A percentile compares a stretch with the other conserved stretches of the same genome.
These are phyloP conservation scores for Camellia japonica DNA, from an alignment of 148 eudicot genomes.

Conservation along the genomic window DNA sequence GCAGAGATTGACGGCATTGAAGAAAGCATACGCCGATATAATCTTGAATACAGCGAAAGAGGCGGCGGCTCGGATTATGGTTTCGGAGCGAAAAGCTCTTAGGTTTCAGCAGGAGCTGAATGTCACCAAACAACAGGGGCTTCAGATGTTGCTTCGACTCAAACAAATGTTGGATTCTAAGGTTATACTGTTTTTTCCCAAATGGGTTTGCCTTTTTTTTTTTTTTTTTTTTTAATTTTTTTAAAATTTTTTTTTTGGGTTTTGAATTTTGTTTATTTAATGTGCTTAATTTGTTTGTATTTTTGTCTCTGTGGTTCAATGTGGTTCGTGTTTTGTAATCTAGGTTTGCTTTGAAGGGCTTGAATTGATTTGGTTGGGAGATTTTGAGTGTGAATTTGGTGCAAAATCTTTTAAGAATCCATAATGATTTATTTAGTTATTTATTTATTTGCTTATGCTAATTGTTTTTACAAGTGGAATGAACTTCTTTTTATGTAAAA, in stretches of 20 bases:
- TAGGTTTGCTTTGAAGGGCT: constrained; percentile 5
- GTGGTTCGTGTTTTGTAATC: constrained; percentile 9
- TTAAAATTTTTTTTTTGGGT: background rate
- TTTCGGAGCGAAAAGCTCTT: constrained; percentile 53
- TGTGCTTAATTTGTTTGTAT: background rate
- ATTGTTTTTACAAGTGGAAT: background rate
- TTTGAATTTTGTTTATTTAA: background rate
- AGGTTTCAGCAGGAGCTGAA: constrained; percentile 47
- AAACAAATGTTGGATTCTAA: constrained; percentile 66
- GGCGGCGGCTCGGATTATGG: constrained; percentile 68
- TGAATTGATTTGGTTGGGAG: background rate
- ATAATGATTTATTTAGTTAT: background rate
- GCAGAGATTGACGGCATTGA: constrained; percentile 58
- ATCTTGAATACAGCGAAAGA: constrained; percentile 69
- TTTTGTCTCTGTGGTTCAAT: background rate
- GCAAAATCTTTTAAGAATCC: background rate
- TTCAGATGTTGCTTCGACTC: constrained; percentile 52
- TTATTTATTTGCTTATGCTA: background rate
- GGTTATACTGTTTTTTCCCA: constrained; percentile 27
- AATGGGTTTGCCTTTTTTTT: constrained; percentile 15
- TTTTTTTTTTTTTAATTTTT: background rate
- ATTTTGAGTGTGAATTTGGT: background rate
- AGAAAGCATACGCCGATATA: constrained; percentile 84
- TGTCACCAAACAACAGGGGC: constrained; percentile 59
- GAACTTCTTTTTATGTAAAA: background rate